Percentiles rank a stretch among this genome's conserved stretches.
phyloP scores from a whole-genome alignment of 1,284 basidiomycete species.

The Leccinum subrobustum region DNA sequence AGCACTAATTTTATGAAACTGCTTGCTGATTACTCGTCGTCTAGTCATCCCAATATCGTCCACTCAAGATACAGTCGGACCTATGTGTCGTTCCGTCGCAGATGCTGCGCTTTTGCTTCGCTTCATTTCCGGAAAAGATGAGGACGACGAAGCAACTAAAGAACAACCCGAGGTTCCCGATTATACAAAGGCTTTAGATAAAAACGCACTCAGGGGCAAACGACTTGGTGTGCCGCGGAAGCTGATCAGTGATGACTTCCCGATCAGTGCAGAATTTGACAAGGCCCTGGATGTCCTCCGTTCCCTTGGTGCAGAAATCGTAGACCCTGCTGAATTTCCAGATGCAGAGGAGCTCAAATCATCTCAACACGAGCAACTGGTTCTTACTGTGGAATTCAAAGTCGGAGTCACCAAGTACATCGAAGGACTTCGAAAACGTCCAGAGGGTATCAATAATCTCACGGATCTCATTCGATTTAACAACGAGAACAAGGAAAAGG shows the following conservation, averaged over 20 bases:
- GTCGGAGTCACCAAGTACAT: conserved; percentile 31
- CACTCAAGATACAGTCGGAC: conserved; percentile 51
- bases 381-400: conserved; percentile 44
- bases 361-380: conserved; percentile 34
- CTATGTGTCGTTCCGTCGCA: conserved; percentile 46
- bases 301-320: conserved; percentile 40
- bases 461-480: conserved; percentile 46
- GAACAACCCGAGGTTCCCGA: conserved; percentile 42
- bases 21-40: neutral
- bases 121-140: conserved; percentile 46
- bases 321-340: conserved; percentile 43
- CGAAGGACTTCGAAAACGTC: conserved; percentile 19
- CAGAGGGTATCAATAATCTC: conserved; percentile 37
- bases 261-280: conserved; percentile 35
- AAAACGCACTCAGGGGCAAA: conserved; percentile 38
- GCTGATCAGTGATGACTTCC: conserved; percentile 14
- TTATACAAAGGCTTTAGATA: conserved; percentile 39
- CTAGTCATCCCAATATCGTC: conserved; percentile 50
- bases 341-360: conserved; percentile 34
- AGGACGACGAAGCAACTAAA: conserved; percentile 44
- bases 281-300: conserved; percentile 38
- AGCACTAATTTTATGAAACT: neutral
- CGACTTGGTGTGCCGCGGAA: conserved; percentile 43
- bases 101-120: conserved; percentile 46
- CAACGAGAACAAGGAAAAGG: conserved; percentile 39